Evolutionary conservation across 352 stramenopile species (phyloP).

Genomic region (Elongisporangium prolatum): DNA sequence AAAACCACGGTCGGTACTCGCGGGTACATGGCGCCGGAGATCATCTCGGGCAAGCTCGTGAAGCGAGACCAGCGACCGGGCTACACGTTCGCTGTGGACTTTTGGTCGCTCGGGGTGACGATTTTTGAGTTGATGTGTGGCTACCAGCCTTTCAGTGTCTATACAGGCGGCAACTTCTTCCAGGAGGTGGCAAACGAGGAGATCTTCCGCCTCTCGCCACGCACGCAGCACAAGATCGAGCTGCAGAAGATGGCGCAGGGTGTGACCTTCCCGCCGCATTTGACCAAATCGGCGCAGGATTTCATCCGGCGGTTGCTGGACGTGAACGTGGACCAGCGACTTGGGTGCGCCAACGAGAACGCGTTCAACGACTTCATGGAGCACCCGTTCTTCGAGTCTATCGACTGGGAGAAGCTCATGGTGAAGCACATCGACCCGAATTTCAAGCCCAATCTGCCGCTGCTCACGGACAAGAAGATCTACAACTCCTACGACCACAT

Average conservation of each 20-base stretch:
- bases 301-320: conserved; percentile 84
- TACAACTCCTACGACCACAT: conserved; percentile 86
- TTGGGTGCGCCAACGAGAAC: conserved; percentile 70
- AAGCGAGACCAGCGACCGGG: conserved; percentile 71
- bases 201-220: conserved; percentile 63
- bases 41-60: conserved; percentile 84
- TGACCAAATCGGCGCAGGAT: conserved; percentile 61
- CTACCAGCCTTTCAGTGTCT: conserved; percentile 76
- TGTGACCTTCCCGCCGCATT: conserved; percentile 51
- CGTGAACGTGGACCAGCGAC: conserved; percentile 58
- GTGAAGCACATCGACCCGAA: conserved; percentile 85
- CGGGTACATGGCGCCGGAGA: conserved; percentile 90
- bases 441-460: conserved; percentile 61
- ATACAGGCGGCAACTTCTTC: conserved; percentile 69
- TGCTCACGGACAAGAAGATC: conserved; percentile 75
- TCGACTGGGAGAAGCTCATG: conserved; percentile 86
- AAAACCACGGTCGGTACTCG: conserved; percentile 86
- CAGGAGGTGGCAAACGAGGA: conserved; percentile 78
- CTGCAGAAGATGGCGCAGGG: conserved; percentile 77
- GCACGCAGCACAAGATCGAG: conserved; percentile 75
- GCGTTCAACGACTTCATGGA: conserved; percentile 86
- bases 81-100: conserved; percentile 76
- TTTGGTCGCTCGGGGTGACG: conserved; percentile 79
- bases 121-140: conserved; percentile 89
- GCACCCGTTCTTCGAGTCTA: conserved; percentile 83